Evolutionary conservation across 345 rosid species (phyloP), one percentile per base, ranked within the genome.

Genomic region (Rhodomyrtus tomentosa): DNA sequence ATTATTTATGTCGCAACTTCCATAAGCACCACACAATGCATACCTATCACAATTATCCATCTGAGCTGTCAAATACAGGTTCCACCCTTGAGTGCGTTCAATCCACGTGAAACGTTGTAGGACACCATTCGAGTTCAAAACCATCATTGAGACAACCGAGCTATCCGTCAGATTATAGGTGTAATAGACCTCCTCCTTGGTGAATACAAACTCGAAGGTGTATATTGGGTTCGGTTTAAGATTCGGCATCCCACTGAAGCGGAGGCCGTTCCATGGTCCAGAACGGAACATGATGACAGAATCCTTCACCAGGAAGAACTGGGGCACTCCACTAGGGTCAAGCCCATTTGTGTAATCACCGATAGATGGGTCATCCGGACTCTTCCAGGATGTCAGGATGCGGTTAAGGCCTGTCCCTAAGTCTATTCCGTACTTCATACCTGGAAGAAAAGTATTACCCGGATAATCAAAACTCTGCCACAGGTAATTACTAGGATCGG

Each of bases 381-480:
- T 88, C 81, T 49, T 86, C 92, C 93, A 91, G 3, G 93, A 87
- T 8, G 86, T 85, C 38, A 91, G 38, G 82, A 50, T 82, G 80
- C 87, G 87, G 27, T 91, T 84, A 27, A 81, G 27, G 40, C 90
- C 89, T 1, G 88, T 85, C 4, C 32, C 22, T 7, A 90, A 86
- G 82, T 90, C 86, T 85, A 88, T 86, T 22, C 95, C 92, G n/a
- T 91, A 58, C 82, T 91, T 92, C 95, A 92, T 86, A 25, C 84
- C 93, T 21, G 93, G 88, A 50, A 92, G 55, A 40, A 91, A 56
- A 42, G 90, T 91, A 82, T 91, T 90, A 15, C 89, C 88, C 24
- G 90, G 92, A 80, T 90, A 55, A 81, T 92, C 93, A 80, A 91
- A 92, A 80, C 93, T 91, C 86, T 92, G 93, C 95, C 95, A 92